A percentile compares a stretch with the other conserved stretches of the same genome.
These are phyloP conservation scores for Fomitopsis pinicola DNA, from an alignment of 1,284 basidiomycete species.

Conservation along the genomic window DNA sequence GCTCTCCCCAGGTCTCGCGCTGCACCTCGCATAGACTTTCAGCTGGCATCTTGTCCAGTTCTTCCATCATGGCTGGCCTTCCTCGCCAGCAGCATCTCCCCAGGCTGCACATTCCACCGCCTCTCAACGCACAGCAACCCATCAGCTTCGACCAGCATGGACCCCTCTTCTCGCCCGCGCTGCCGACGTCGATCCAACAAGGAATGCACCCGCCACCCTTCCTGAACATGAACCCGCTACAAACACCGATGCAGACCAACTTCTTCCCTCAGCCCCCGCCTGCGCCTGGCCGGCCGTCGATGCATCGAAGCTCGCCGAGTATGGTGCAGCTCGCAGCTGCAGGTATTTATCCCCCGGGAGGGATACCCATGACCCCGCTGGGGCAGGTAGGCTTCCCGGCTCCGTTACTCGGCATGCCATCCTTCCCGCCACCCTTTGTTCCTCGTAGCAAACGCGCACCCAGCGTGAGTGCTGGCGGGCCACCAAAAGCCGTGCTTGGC, in stretches of 20 bases:
- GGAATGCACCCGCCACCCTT: constrained; percentile 53
- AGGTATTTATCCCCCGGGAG: constrained; percentile 47
- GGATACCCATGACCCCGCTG: constrained; percentile 59
- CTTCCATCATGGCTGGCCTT: constrained; percentile 19
- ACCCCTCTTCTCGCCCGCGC: constrained; percentile 59
- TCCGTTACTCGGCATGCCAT: constrained; percentile 42
- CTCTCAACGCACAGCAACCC: constrained; percentile 28
- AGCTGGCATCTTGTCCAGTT: neutral
- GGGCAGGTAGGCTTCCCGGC: constrained; percentile 51
- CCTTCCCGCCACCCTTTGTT: constrained; percentile 41
- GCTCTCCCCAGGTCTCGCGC: neutral
- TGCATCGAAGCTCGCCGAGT: constrained; percentile 52
- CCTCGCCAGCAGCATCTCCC: constrained; percentile 30
- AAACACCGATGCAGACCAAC: constrained; percentile 67
- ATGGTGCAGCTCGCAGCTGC: constrained; percentile 54
- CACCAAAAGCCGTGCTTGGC: constrained; percentile 76
- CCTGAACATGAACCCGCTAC: constrained; percentile 34
- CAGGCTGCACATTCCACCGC: constrained; percentile 31
- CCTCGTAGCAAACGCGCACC: constrained; percentile 56
- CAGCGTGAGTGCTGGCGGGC: constrained; percentile 68
- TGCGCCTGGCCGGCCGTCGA: constrained; percentile 46
- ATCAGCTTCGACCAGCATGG: constrained; percentile 24
- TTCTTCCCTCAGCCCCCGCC: constrained; percentile 49
- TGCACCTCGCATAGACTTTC: neutral
- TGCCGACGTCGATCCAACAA: constrained; percentile 57